Evolutionary conservation across 192 early-diverging fungal species (phyloP), one percentile per base, ranked within the genome.

Genomic region (Coemansia aciculifera): DNA sequence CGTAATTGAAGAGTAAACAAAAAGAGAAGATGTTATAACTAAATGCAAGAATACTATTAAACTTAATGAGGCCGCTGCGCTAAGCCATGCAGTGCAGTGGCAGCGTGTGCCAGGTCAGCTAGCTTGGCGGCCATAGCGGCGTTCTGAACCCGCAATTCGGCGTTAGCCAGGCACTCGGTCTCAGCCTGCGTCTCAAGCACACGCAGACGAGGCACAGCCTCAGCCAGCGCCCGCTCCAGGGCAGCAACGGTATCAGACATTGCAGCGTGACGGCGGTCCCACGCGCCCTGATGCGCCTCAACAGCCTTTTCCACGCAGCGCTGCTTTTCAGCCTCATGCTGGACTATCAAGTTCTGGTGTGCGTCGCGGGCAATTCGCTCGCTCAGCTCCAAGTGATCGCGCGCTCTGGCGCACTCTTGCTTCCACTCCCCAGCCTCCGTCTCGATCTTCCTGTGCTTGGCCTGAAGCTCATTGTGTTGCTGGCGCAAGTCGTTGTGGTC

Each of bases 201-300:
- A 1, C 75, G 65, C 29, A 83, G 44, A 11, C 80, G 21, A 2
- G 72, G 49, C 2, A 83, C 63, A 21, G 80, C 75, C 24, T 83
- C 69, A 11, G 54, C 66, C 37, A 83, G 40, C 3, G 80, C 75
- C 0, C 24, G 13, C 56, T 83, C 80, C 40, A 83, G 43, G 23
- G 51, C 52, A 1, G 46, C 27, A 5, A 68, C 65, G 6, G 39
- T 68, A 1, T 66, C 69, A 3, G 71, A 46, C 68, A 77, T 40
- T 21, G 46, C 51, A 2, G 36, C 9, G 10, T 65, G 48, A 13
- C 17, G 46, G 11, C 37, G 12, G 4, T 64, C 66, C 66, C 67
- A 68, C 2, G 8, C 56, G 10, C 29, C 38, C 34, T 54, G 66
- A 5, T 64, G 61, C 12, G 32, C 40, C 19, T 19, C 54, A n/a